phyloP scores from a whole-genome alignment of 23 red algal genomes.

The Gracilaria vermiculophylla region DNA sequence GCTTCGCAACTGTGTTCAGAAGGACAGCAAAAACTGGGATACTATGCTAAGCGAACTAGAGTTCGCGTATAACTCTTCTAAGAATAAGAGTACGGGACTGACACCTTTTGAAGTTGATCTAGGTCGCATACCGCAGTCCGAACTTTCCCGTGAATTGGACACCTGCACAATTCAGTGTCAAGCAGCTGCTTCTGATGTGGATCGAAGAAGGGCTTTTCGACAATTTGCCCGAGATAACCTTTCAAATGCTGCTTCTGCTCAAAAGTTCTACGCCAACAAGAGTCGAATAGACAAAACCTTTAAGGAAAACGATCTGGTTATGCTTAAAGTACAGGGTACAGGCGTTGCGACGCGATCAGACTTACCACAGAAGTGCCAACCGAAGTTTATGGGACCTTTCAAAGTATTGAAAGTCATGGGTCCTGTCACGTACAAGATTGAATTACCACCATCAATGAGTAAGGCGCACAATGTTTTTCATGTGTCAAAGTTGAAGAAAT shows the following conservation, averaged over 20 bases:
- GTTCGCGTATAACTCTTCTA: neutral
- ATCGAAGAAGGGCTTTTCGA: neutral
- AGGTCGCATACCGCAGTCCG: neutral
- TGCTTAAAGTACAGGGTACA: neutral
- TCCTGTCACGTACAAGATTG: slow-evolving; percentile 33
- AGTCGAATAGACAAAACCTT: neutral
- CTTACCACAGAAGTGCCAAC: slow-evolving; percentile 19
- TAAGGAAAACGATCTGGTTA: neutral
- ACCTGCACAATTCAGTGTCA: neutral
- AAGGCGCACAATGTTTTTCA: slow-evolving; percentile 46
- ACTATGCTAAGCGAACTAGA: slow-evolving; percentile 6
- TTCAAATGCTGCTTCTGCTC: neutral
- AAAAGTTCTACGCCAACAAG: neutral
- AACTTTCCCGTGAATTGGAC: neutral
- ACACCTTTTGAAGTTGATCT: slow-evolving; percentile 39
- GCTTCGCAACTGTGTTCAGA: slow-evolving; percentile 3
- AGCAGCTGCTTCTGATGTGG: neutral
- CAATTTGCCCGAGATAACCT: neutral
- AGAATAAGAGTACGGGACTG: neutral
- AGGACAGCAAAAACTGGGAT: neutral
- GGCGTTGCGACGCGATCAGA: neutral
- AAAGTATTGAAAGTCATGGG: slow-evolving; percentile 24
- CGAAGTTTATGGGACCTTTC: slow-evolving; percentile 33
- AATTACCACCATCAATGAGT: slow-evolving; percentile 19
- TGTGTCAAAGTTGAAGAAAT: slow-evolving; percentile 5